Percentiles rank a stretch among this genome's conserved stretches.
Evolutionary conservation across 352 stramenopile species (phyloP).

Genomic region (Phytopythium delawarense): DNA sequence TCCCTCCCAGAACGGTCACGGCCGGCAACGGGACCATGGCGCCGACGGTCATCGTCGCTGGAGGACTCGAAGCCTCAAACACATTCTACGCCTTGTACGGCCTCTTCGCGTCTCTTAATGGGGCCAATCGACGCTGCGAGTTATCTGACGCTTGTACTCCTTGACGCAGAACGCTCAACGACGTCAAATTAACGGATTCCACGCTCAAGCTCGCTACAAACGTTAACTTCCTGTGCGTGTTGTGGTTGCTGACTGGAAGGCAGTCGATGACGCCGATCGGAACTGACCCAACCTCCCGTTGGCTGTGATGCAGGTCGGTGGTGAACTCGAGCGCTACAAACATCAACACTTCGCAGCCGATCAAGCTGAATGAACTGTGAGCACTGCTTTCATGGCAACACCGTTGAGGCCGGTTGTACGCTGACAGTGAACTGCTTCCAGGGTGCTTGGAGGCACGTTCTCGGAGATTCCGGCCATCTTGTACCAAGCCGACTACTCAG

Average conservation of each 20-base stretch:
- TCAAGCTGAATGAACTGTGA: not conserved
- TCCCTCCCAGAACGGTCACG: not conserved
- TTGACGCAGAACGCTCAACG: not conserved
- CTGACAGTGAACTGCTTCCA: not conserved
- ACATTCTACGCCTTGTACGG: not conserved
- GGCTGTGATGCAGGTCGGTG: not conserved
- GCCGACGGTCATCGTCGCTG: not conserved
- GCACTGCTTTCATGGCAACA: not conserved
- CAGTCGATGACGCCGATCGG: not conserved
- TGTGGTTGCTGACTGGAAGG: not conserved
- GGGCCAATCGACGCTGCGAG: not conserved
- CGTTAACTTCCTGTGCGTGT: not conserved
- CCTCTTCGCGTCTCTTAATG: not conserved
- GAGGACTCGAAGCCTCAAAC: not conserved
- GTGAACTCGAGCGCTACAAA: not conserved
- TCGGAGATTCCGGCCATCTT: not conserved
- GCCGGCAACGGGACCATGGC: not conserved
- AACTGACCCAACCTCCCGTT: not conserved
- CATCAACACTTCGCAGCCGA: not conserved
- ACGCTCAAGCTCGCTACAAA: not conserved
- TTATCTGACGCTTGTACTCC: not conserved
- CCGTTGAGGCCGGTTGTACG: no score
- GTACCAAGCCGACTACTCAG: not conserved
- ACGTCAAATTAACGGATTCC: not conserved
- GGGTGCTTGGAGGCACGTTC: not conserved